These are phyloP conservation scores for Tulasnella sp. DNA, from an alignment of 768 basidiomycete genomes.

Conservation along the genomic window DNA sequence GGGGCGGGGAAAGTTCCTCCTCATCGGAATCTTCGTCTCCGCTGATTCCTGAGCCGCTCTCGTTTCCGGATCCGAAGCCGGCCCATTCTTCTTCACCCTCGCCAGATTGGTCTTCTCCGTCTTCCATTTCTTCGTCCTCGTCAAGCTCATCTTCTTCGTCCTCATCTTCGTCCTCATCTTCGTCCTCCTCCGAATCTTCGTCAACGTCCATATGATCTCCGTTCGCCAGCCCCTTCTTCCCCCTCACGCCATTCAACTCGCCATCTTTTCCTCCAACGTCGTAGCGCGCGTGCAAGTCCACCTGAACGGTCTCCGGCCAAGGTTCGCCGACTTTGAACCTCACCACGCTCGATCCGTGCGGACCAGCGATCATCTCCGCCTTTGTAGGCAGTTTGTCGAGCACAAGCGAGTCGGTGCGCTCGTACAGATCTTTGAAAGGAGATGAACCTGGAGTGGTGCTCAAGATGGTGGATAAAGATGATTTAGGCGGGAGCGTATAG, in stretches of 20 bases:
- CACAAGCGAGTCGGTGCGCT: slow-evolving; percentile 53
- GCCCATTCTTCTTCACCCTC: slow-evolving; percentile 36
- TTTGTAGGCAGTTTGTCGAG: slow-evolving; percentile 55
- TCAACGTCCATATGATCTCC: slow-evolving; percentile 44
- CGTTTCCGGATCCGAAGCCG: slow-evolving; percentile 37
- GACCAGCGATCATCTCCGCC: slow-evolving; percentile 67
- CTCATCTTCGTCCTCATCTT: no score
- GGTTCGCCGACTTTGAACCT: slow-evolving; percentile 49
- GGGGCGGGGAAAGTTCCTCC: slow-evolving; percentile 43
- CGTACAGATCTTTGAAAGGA: slow-evolving; percentile 46
- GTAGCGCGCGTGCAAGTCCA: slow-evolving; percentile 47
- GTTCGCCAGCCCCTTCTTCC: slow-evolving; percentile 44
- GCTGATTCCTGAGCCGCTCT: slow-evolving; percentile 39
- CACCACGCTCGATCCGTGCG: slow-evolving; percentile 56
- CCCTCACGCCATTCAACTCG: slow-evolving; percentile 49
- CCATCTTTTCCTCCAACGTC: slow-evolving; percentile 47
- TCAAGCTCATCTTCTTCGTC: slow-evolving; percentile 51
- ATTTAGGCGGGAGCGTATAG: slow-evolving; percentile 60
- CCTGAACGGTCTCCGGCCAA: slow-evolving; percentile 47
- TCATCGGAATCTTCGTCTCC: slow-evolving; percentile 43
- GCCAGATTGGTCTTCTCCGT: slow-evolving; percentile 2
- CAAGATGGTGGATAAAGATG: slow-evolving; percentile 32
- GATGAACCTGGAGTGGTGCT: slow-evolving; percentile 36
- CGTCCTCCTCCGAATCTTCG: slow-evolving; percentile 48
- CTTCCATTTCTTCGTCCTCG: slow-evolving; percentile 41